These are phyloP conservation scores for Backusella sp. DNA, from an alignment of 192 early-diverging fungal species.

Conservation along the genomic window DNA sequence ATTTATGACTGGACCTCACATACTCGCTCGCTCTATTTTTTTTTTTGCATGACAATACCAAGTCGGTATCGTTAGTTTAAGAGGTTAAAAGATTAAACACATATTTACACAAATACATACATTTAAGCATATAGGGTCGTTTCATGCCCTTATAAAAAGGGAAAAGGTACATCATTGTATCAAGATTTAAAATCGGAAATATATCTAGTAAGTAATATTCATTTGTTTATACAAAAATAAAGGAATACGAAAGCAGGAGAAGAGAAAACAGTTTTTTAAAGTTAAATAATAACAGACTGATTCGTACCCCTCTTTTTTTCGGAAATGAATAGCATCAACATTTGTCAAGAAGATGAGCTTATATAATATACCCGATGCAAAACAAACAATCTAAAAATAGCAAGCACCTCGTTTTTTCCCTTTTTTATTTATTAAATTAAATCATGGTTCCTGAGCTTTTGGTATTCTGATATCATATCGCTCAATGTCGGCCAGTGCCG, in stretches of 20 bases:
- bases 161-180: not conserved
- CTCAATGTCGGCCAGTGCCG: not conserved
- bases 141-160: not conserved
- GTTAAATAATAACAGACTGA: not conserved
- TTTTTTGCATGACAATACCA: not conserved
- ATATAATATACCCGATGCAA: slow-evolving; percentile 4
- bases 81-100: not conserved
- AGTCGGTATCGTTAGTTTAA: not conserved
- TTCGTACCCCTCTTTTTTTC: not conserved
- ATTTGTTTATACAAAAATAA: not conserved
- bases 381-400: slow-evolving; percentile 6
- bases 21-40: not conserved
- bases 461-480: slow-evolving; percentile 59
- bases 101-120: not conserved
- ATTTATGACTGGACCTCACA: not conserved
- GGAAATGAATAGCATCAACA: not conserved
- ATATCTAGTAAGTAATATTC: not conserved
- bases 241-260: not conserved
- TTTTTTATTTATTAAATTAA: not conserved
- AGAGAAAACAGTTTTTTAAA: not conserved
- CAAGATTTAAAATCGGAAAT: not conserved
- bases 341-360: not conserved
- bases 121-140: not conserved
- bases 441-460: not conserved
- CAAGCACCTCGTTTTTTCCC: not conserved